Evolutionary conservation across 2,329 filamentous ascomycete species (phyloP), one percentile per base, ranked within the genome.

Genomic region (Juglanconis sp.): DNA sequence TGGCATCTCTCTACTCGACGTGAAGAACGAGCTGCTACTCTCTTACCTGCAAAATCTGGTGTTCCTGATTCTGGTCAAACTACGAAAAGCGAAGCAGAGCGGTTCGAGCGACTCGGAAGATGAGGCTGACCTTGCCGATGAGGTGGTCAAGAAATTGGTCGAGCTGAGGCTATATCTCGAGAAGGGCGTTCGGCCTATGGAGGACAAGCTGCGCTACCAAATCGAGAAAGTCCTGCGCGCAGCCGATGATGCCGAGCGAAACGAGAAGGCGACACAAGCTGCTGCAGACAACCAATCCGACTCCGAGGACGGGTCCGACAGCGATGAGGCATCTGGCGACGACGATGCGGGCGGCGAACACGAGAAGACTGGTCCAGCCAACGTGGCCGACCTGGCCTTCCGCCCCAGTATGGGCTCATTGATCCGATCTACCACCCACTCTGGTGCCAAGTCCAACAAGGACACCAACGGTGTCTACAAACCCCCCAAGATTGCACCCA

Each of bases 11-110:
- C 86, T 99, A 1, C 87, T 99, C 69, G 92, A 98, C 71, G 87
- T 91, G 65, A 99, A 99, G 78, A 98, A 96, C 76, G 95, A 99
- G 72, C 83, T 99, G n/a, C 87, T 99, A 17, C 87, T 99, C 44
- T 94, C 94, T 4, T 99, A 99, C 75, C 81, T 99, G 0, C 94
- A 99, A 70, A 96, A 96, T 69, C 85, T 98, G 4, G 91, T 95
- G 49, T 96, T 96, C 67, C 79, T 96, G 46, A 89, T 96, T 49
- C 79, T 96, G 1, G 76, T 96, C 42, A 94, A 96, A 70, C 75
- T 98, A 24, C 86, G 91, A 61, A 86, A 87, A 70, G 63, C 74
- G 38, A 68, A 71, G 62, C 60, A 70, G 65, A 64, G 60, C 48
- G 64, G 49, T 4, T 67, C 69, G 0, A 67, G 68, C 7, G 67